These are phyloP conservation scores for Phytophthora tentaculata DNA, from an alignment of 352 stramenopile genomes.

Conservation along the genomic window DNA sequence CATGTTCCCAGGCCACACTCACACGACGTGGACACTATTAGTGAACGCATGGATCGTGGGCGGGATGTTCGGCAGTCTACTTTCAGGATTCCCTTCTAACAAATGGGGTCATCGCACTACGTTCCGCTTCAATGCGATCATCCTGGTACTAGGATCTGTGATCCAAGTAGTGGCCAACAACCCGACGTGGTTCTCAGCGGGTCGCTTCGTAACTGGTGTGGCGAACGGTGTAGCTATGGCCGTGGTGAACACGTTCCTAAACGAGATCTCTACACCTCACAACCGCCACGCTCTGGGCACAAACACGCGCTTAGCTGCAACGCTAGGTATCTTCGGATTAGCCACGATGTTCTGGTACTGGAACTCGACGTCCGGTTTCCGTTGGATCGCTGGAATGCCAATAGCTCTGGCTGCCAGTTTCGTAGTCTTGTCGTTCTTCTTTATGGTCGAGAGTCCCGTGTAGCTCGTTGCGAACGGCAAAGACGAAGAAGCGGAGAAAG, in stretches of 20 bases:
- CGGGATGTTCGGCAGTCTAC: conserved; percentile 56
- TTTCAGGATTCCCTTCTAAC: conserved; percentile 46
- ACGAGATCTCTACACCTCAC: conserved; percentile 52
- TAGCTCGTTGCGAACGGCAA: conserved; percentile 49
- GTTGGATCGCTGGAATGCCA: conserved; percentile 54
- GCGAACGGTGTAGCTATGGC: conserved; percentile 46
- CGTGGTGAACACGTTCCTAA: conserved; percentile 49
- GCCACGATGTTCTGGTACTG: conserved; percentile 59
- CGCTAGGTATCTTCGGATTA: conserved; percentile 51
- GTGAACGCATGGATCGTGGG: conserved; percentile 70
- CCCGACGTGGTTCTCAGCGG: conserved; percentile 37
- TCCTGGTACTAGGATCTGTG: conserved; percentile 44
- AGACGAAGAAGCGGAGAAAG: conserved; percentile 32
- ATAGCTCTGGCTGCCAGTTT: conserved; percentile 37
- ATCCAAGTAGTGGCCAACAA: conserved; percentile 41
- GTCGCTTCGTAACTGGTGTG: conserved; percentile 49
- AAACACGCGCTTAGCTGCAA: conserved; percentile 50
- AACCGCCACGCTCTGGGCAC: conserved; percentile 44
- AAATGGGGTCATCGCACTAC: conserved; percentile 50
- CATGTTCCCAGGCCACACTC: conserved; percentile 65
- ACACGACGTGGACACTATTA: conserved; percentile 54
- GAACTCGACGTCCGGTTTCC: conserved; percentile 51
- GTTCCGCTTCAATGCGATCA: conserved; percentile 33
- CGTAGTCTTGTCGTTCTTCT: conserved; percentile 35
- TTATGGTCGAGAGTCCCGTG: conserved; percentile 54